Evolutionary conservation across 768 basidiomycete species (phyloP), one percentile per base, ranked within the genome.

Genomic region (Hygrocybe punicea): DNA sequence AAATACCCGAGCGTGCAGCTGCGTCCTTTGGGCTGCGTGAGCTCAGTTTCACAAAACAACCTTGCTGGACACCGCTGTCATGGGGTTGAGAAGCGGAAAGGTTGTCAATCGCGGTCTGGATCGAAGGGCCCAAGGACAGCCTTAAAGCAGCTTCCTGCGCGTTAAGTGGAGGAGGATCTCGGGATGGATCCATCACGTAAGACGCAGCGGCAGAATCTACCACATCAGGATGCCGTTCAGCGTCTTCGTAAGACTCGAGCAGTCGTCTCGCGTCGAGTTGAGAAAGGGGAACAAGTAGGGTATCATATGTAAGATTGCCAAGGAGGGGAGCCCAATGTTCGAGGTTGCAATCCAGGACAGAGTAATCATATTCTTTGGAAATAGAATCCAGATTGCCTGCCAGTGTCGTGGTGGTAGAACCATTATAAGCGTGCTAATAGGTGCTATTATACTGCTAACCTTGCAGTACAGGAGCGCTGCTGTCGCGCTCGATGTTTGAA

Each of bases 31-130:
- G 61, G 1, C 58, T 59, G 9, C 61, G 51, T n/a, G 61, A 62
- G 53, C 61, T 62, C 37, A 62, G 55, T n/a, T 62, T 62, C 50
- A 62, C 49, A 53, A 62, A 62, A 29, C 61, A 62, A 2, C 61
- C 45, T 9, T 25, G 14, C 6, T 19, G 29, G 4, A 4, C 29
- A 29, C 29, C 29, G 29, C 29, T 29, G 29, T 29, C 29, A 29
- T 29, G 4, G 8, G 4, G 29, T 29, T 29, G 4, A 8, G 29
- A 24, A 8, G 4, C 25, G 10, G 24, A 13, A 48, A 60, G 33
- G 10, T 17, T 46, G 19, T 59, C 59, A 9, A 62, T 60, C 11
- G 56, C 61, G 2, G 6, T 5, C 36, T 62, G 56, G 13, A 62
- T 55, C 4, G 4, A 4, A 14, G 36, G 19, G 6, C 61, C 56